Evolutionary conservation across 2,329 filamentous ascomycete genomes (phyloP).

Genomic region (Penicillium sclerotigenum): DNA sequence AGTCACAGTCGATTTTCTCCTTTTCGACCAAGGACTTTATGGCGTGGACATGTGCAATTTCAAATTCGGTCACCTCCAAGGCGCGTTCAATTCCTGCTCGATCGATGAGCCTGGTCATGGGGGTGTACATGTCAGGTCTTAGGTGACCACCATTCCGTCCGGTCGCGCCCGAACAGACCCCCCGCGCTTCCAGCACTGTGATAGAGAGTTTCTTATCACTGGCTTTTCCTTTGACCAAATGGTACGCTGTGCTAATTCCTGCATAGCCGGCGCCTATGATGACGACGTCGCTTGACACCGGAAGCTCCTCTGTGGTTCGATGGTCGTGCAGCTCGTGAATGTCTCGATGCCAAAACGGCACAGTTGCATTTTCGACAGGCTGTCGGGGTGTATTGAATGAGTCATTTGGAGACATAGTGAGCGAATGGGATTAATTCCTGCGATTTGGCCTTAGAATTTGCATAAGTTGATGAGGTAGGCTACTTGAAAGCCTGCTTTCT

Average conservation of each 20-base stretch:
- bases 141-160: slow-evolving; percentile 48
- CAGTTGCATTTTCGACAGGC: not conserved
- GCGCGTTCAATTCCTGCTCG: slow-evolving; percentile 35
- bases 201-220: slow-evolving; percentile 26
- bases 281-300: slow-evolving; percentile 43
- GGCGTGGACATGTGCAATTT: slow-evolving; percentile 42
- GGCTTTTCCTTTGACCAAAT: slow-evolving; percentile 34
- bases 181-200: slow-evolving; percentile 42
- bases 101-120: slow-evolving; percentile 38
- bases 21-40: slow-evolving; percentile 42
- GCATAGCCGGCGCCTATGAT: slow-evolving; percentile 51
- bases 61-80: slow-evolving; percentile 41
- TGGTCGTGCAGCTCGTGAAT: slow-evolving; percentile 41
- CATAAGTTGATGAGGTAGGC: not conserved
- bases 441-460: not conserved
- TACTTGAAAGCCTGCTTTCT: not conserved
- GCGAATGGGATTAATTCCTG: not conserved
- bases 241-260: slow-evolving; percentile 45
- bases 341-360: slow-evolving; percentile 39
- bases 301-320: slow-evolving; percentile 41
- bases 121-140: slow-evolving; percentile 44
- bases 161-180: slow-evolving; percentile 45
- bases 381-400: not conserved
- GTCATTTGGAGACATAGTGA: not conserved
- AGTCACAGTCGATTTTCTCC: slow-evolving; percentile 48